Conservation (phyloP, 192 early-diverging fungal species). For the Rhizoclosmatium sp. region DNA sequence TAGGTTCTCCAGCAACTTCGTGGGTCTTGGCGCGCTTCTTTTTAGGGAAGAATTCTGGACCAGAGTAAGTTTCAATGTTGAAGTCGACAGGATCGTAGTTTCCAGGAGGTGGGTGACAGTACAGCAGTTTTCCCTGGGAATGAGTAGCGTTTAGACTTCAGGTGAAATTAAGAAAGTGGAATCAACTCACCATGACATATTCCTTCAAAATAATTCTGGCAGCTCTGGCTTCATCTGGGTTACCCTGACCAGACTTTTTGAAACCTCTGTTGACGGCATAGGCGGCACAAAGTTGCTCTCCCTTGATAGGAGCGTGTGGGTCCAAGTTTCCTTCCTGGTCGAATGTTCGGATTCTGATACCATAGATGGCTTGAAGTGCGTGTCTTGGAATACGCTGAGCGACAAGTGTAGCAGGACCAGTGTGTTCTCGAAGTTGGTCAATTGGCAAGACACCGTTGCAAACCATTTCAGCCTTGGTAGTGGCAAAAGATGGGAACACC, state of each 20-base stretch:
- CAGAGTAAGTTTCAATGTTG: slow-evolving; percentile 83
- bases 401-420: slow-evolving; percentile 85
- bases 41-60: slow-evolving; percentile 59
- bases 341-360: slow-evolving; percentile 83
- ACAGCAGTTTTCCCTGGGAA: slow-evolving; percentile 86
- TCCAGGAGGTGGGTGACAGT: slow-evolving; percentile 82
- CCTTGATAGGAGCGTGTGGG: slow-evolving; percentile 67
- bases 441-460: slow-evolving; percentile 98
- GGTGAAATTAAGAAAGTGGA: slow-evolving; percentile 19
- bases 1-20: slow-evolving; percentile 49
- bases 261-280: slow-evolving; percentile 96
- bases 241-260: slow-evolving; percentile 90
- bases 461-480: slow-evolving; percentile 98
- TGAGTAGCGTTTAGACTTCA: background rate
- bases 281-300: slow-evolving; percentile 86
- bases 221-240: slow-evolving; percentile 97
- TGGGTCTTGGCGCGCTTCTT: slow-evolving; percentile 41
- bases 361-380: slow-evolving; percentile 90
- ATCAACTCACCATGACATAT: slow-evolving; percentile 78
- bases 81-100: slow-evolving; percentile 71
- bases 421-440: slow-evolving; percentile 95
- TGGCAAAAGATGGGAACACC: slow-evolving; percentile 98
- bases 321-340: slow-evolving; percentile 66
- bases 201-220: slow-evolving; percentile 98
- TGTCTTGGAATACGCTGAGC: slow-evolving; percentile 84